These are phyloP conservation scores for Arabidopsis suecica DNA, from an alignment of 345 rosid genomes.

Conservation along the genomic window DNA sequence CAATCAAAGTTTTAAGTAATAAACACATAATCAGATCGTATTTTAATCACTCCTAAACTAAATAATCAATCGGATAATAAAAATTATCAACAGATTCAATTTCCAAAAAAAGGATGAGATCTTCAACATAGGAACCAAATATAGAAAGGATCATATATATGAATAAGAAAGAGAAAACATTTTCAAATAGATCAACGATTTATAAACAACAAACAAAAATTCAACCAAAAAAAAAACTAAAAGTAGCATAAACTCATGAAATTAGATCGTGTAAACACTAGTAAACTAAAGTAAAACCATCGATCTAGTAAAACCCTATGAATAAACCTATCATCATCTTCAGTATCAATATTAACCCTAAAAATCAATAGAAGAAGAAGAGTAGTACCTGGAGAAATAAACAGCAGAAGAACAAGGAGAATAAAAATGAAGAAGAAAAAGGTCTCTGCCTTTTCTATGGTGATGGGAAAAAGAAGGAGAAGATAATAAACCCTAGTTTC, in stretches of 20 bases:
- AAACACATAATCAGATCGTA: conserved; percentile 23
- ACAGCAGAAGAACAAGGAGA: conserved; percentile 1
- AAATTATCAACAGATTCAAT: conserved; percentile 7
- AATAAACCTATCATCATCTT: neutral
- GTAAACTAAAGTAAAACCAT: conserved; percentile 6
- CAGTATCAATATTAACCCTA: neutral
- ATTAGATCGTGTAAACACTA: conserved; percentile 29
- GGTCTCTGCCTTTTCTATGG: neutral
- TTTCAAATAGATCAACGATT: conserved; percentile 19
- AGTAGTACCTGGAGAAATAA: conserved; percentile 35
- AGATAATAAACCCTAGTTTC: conserved; percentile 44
- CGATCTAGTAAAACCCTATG: conserved; percentile 22
- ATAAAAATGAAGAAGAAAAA: conserved; percentile 12
- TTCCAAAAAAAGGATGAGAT: conserved; percentile 21
- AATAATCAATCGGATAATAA: neutral
- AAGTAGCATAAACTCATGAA: neutral
- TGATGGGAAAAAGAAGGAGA: conserved; percentile 8
- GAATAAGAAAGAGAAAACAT: conserved; percentile 22
- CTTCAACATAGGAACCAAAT: conserved; percentile 11
- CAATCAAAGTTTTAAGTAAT: neutral
- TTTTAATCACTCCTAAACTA: neutral
- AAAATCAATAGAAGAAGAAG: neutral
- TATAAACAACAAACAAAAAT: neutral
- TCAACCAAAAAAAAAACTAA: neutral
- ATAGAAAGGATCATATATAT: conserved; percentile 29